These are phyloP conservation scores for Pseudogymnoascus sp. DNA, from an alignment of 2,329 filamentous ascomycete genomes.

Conservation along the genomic window DNA sequence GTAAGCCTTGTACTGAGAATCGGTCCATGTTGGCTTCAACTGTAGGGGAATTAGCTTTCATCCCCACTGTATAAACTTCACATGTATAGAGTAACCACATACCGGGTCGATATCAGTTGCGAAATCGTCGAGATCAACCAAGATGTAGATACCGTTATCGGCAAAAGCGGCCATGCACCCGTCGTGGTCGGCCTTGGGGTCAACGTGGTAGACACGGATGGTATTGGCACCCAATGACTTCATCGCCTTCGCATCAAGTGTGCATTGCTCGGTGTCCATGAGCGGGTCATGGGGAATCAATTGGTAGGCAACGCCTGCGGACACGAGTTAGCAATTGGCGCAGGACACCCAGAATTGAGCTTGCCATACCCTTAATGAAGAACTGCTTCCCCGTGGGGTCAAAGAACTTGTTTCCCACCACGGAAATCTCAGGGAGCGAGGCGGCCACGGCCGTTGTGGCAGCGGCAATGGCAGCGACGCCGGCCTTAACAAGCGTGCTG, in stretches of 20 bases:
- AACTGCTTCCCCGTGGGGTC: slow-evolving; percentile 72
- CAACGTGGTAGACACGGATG: slow-evolving; percentile 84
- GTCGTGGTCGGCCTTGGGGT: slow-evolving; percentile 61
- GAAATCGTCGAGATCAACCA: slow-evolving; percentile 76
- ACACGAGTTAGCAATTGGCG: slow-evolving; percentile 7
- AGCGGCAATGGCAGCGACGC: slow-evolving; percentile 20
- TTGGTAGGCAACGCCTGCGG: slow-evolving; percentile 65
- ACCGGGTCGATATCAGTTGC: slow-evolving; percentile 60
- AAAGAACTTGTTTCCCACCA: slow-evolving; percentile 78
- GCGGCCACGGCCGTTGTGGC: slow-evolving; percentile 20
- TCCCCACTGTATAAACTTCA: neutral
- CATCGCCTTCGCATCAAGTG: slow-evolving; percentile 70
- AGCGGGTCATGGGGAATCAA: slow-evolving; percentile 63
- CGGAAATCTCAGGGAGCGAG: slow-evolving; percentile 42
- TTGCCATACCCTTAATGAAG: slow-evolving; percentile 65
- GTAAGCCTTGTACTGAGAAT: slow-evolving; percentile 62
- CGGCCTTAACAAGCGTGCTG: slow-evolving; percentile 19
- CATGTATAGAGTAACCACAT: slow-evolving; percentile 21
- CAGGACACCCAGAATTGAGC: neutral
- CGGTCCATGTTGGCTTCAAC: slow-evolving; percentile 62
- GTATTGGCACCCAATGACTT: slow-evolving; percentile 72
- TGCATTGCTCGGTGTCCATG: slow-evolving; percentile 66
- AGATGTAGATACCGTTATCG: slow-evolving; percentile 73
- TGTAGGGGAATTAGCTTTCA: slow-evolving; percentile 27
- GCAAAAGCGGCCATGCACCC: slow-evolving; percentile 76